phyloP scores from a whole-genome alignment of 2,329 filamentous ascomycete species.

The Raffaelea deltoideospora region DNA sequence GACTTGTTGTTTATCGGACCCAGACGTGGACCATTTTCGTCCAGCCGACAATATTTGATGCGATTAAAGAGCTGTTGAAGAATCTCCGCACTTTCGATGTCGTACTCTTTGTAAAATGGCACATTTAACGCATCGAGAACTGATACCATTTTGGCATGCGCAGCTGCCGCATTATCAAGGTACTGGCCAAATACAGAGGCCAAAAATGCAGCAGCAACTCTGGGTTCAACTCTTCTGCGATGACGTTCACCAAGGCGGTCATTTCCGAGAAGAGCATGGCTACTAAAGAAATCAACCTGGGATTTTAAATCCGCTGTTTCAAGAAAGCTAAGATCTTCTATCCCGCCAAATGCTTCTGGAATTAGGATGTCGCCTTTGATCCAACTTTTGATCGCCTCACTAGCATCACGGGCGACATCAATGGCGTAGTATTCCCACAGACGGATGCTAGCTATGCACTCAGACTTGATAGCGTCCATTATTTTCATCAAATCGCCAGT shows the following conservation, averaged over 20 bases:
- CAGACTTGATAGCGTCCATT: constrained; percentile 70
- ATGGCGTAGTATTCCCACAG: constrained; percentile 92
- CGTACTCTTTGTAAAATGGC: constrained; percentile 82
- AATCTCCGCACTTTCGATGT: constrained; percentile 66
- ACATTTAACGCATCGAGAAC: constrained; percentile 77
- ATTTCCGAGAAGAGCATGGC: constrained; percentile 54
- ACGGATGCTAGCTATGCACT: constrained; percentile 61
- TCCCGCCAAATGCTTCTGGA: constrained; percentile 26
- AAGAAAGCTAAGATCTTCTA: constrained; percentile 30
- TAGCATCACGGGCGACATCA: constrained; percentile 58
- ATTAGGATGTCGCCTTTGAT: constrained; percentile 39
- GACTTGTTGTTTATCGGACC: constrained; percentile 63
- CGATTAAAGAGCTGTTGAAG: constrained; percentile 86
- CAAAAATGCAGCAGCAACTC: constrained; percentile 52
- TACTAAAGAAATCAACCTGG: constrained; percentile 46
- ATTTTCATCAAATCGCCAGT: constrained; percentile 61
- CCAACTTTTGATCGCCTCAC: constrained; percentile 60
- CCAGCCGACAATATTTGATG: constrained; percentile 88
- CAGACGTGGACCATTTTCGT: constrained; percentile 75
- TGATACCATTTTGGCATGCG: constrained; percentile 38
- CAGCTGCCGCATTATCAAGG: constrained; percentile 28
- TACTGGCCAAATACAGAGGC: constrained; percentile 47
- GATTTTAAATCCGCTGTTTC: constrained; percentile 28
- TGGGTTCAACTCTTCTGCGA: constrained; percentile 54
- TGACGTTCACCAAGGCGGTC: constrained; percentile 71